A percentile compares a stretch with the other conserved stretches of the same genome.
Evolutionary conservation across 1,284 basidiomycete genomes (phyloP).

Genomic region (Marasmius fiardii): DNA sequence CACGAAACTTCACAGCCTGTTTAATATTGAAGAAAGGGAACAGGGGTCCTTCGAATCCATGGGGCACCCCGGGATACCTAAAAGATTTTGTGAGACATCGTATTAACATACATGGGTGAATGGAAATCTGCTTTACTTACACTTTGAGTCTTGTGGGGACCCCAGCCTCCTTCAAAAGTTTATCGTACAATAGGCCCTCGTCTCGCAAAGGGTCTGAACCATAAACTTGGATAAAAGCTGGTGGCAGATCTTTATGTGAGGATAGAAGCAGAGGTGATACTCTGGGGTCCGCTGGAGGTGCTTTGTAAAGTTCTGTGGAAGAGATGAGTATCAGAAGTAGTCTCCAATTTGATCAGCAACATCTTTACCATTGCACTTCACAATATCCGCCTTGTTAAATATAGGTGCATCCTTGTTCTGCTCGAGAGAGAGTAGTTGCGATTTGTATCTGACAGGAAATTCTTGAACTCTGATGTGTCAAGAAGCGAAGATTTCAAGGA

Average conservation of each 20-base stretch:
- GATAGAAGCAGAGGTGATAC: not conserved
- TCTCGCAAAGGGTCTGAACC: not conserved
- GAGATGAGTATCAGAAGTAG: not conserved
- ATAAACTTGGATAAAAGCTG: not conserved
- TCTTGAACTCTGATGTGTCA: not conserved
- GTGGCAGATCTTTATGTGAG: not conserved
- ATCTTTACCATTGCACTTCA: not conserved
- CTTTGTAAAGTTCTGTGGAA: not conserved
- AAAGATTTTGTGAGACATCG: not conserved
- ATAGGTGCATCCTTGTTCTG: not conserved
- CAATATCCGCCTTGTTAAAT: not conserved
- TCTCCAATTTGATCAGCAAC: not conserved
- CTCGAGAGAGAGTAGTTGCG: not conserved
- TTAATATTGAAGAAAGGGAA: too few relatives aligned
- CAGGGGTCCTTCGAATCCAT: not conserved
- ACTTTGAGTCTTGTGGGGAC: not conserved
- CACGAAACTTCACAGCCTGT: not conserved
- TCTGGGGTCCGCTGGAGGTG: not conserved
- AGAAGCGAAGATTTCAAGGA: too few relatives aligned
- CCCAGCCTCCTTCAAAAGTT: not conserved
- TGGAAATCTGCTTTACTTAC: not conserved
- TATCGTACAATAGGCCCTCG: not conserved
- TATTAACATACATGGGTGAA: not conserved
- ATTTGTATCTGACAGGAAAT: not conserved
- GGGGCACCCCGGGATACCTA: not conserved